Evolutionary conservation across 2,329 filamentous ascomycete genomes (phyloP).

Genomic region (Colletotrichum abscissum): DNA sequence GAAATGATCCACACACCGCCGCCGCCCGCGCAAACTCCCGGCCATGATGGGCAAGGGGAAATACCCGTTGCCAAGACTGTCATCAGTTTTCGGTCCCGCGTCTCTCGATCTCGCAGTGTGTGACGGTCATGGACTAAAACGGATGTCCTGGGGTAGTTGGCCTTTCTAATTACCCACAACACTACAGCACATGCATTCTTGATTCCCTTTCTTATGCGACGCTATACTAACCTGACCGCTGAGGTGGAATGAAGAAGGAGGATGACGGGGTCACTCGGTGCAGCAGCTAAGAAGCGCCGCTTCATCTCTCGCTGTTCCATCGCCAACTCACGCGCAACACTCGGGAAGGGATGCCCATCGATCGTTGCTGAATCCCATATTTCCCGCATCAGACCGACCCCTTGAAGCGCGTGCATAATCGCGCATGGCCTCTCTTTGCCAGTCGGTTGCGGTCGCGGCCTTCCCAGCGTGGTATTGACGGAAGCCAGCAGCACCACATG

Average conservation of each 20-base stretch:
- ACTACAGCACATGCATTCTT: slow-evolving; percentile 14
- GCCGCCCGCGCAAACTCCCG: background rate
- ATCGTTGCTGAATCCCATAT: background rate
- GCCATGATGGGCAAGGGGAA: background rate
- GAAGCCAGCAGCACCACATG: background rate
- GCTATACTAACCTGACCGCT: background rate
- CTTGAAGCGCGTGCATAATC: background rate
- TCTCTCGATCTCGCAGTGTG: background rate
- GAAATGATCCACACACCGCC: slow-evolving; percentile 24
- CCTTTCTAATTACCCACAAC: background rate
- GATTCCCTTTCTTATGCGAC: background rate
- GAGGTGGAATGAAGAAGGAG: background rate
- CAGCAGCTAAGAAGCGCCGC: background rate
- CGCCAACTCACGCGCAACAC: background rate
- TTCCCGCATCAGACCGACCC: slow-evolving; percentile 5
- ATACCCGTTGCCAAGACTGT: slow-evolving; percentile 17
- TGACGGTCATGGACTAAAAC: background rate
- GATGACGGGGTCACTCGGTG: background rate
- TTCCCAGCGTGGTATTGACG: background rate
- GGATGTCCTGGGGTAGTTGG: background rate
- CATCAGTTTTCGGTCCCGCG: slow-evolving; percentile 17
- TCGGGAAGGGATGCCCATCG: background rate
- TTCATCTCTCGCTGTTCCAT: background rate
- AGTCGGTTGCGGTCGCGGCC: background rate
- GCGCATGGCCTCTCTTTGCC: background rate